Conservation (phyloP, 305 asterid genomes). For the Rubia balearica region DNA sequence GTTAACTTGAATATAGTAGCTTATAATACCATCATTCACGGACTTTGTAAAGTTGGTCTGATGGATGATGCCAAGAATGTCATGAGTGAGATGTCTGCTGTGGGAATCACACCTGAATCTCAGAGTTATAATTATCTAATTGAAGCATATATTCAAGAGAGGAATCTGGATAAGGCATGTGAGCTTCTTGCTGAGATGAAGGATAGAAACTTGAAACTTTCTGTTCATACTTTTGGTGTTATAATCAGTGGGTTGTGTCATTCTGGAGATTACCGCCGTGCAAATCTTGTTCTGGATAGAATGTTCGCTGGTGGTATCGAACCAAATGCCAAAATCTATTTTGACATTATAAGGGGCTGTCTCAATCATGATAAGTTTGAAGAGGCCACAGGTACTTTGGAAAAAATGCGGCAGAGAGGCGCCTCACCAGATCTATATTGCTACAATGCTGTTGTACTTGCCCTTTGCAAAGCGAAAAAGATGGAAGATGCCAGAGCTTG, state of each 20-base stretch:
- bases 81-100: conserved; percentile 52
- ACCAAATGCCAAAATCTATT: conserved; percentile 50
- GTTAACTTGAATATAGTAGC: conserved; percentile 48
- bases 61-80: conserved; percentile 49
- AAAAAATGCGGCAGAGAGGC: conserved; percentile 62
- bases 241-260: conserved; percentile 51
- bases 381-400: conserved; percentile 47
- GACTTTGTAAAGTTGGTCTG: conserved; percentile 57
- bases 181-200: conserved; percentile 62
- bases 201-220: conserved; percentile 53
- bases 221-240: conserved; percentile 51
- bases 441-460: conserved; percentile 57
- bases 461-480: conserved; percentile 62
- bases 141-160: conserved; percentile 47
- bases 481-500: conserved; percentile 62
- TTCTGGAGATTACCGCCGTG: conserved; percentile 49
- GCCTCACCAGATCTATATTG: conserved; percentile 57
- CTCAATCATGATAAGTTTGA: conserved; percentile 56
- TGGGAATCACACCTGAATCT: conserved; percentile 50
- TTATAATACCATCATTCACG: conserved; percentile 58
- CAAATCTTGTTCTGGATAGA: conserved; percentile 43
- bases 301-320: conserved; percentile 46
- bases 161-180: conserved; percentile 47
- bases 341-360: conserved; percentile 47
- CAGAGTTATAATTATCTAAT: conserved; percentile 58